Percentiles rank a stretch among this genome's conserved stretches.
phyloP scores from a whole-genome alignment of 2,329 filamentous ascomycete species.

The Septoria petroselini region DNA sequence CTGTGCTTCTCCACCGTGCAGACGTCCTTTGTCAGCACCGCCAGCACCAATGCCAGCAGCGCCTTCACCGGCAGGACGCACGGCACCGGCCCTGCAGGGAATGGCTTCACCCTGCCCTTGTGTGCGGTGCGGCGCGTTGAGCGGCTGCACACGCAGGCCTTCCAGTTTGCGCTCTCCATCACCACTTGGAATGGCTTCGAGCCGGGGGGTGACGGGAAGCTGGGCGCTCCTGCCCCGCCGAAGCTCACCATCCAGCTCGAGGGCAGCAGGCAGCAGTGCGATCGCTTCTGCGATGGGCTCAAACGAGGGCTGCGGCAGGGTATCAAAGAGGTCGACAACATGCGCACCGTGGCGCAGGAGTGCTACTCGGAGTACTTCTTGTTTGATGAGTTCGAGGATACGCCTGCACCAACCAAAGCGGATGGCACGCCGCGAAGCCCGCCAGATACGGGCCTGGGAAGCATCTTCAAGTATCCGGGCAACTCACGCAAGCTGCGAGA shows the following conservation, averaged over 20 bases:
- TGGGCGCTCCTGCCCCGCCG: slow-evolving; percentile 63
- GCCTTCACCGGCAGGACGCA: slow-evolving; percentile 90
- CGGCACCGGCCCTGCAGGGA: slow-evolving; percentile 85
- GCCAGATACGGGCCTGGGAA: slow-evolving; percentile 90
- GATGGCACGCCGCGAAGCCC: slow-evolving; percentile 44
- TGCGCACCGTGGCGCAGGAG: slow-evolving; percentile 74
- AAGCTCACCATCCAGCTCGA: slow-evolving; percentile 89
- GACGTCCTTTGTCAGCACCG: slow-evolving; percentile 77
- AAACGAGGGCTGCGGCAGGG: slow-evolving; percentile 85
- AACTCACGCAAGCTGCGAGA: slow-evolving; percentile 92
- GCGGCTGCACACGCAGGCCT: slow-evolving; percentile 85
- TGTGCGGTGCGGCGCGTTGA: slow-evolving; percentile 91
- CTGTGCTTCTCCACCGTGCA: slow-evolving; percentile 95
- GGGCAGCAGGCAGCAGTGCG: slow-evolving; percentile 82
- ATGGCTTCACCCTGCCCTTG: slow-evolving; percentile 91
- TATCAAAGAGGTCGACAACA: slow-evolving; percentile 81
- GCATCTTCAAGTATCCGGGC: slow-evolving; percentile 90
- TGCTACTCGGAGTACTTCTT: slow-evolving; percentile 84
- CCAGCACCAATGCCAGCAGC: slow-evolving; percentile 74
- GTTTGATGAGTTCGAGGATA: slow-evolving; percentile 32
- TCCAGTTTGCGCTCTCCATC: slow-evolving; percentile 87
- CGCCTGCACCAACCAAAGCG: slow-evolving; percentile 51
- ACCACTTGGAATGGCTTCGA: slow-evolving; percentile 82
- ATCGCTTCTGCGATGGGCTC: slow-evolving; percentile 92
- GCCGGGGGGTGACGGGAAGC: slow-evolving; percentile 51